phyloP scores from a whole-genome alignment of 768 basidiomycete species.

The Serpula lacrymans region DNA sequence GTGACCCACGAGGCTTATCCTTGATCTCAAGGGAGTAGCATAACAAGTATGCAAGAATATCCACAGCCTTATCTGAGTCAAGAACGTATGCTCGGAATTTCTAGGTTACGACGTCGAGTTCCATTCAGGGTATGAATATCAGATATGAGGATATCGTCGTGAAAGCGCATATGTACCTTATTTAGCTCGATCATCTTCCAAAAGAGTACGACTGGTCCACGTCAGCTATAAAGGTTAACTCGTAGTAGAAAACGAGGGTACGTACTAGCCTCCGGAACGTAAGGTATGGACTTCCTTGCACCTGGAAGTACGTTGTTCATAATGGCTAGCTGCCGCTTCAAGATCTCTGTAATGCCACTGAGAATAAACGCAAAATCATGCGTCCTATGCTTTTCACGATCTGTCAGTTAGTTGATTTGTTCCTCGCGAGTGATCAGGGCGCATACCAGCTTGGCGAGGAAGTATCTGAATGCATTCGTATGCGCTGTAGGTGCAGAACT shows the following conservation, averaged over 20 bases:
- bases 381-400: slow-evolving; percentile 67
- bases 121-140: slow-evolving; percentile 1
- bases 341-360: slow-evolving; percentile 61
- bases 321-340: slow-evolving; percentile 74
- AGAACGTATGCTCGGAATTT: slow-evolving; percentile 85
- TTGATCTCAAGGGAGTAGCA: slow-evolving; percentile 86
- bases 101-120: slow-evolving; percentile 36
- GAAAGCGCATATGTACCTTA: no score
- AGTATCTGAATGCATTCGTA: slow-evolving; percentile 90
- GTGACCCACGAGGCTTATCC: slow-evolving; percentile 79
- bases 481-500: slow-evolving; percentile 50
- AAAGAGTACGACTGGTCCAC: slow-evolving; percentile 62
- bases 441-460: slow-evolving; percentile 81
- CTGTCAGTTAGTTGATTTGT: slow-evolving; percentile 9
- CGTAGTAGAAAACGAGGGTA: slow-evolving; percentile 8
- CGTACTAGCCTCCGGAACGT: slow-evolving; percentile 79
- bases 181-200: slow-evolving; percentile 95
- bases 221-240: slow-evolving; percentile 4
- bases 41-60: slow-evolving; percentile 74
- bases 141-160: slow-evolving; percentile 34
- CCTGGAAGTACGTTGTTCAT: slow-evolving; percentile 79
- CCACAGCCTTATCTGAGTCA: slow-evolving; percentile 75
- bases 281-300: slow-evolving; percentile 77
- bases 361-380: slow-evolving; percentile 87
- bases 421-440: slow-evolving; percentile 5